Base-by-base conservation (phyloP, 306 rosid species). In the Arachis hypogaea region DNA sequence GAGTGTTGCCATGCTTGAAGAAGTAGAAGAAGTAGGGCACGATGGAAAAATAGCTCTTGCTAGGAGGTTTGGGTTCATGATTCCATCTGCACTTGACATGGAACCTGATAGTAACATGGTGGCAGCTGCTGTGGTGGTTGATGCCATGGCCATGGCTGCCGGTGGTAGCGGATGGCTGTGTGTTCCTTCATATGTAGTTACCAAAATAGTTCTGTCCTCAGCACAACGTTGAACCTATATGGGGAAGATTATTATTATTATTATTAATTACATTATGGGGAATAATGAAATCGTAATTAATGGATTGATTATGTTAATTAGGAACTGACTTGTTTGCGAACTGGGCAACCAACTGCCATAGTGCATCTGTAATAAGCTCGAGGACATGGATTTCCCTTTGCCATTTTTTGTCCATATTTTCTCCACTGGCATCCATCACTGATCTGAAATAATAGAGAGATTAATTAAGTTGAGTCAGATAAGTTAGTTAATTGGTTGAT, bases 341-440 rank as follows among this genome's bases (percentile, higher is more conserved):
- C 99, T 1, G 99, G 99, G 62, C 99, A 95, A 59, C 93, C 97
- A 29, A 88, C 89, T 0, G 97, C 93, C 98, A 95, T 92, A n/a
- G 98, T 95, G 74, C 99, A 95, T 12, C 98, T 75, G 60, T 92
- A 95, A 81, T 95, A 95, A 1, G 97, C 99, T 46, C 99, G 88
- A 59, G 99, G 99, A 74, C 99, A 95, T 1, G 99, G 99, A 51
- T 95, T 95, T 78, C 97, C 98, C 60, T 95, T 95, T 0, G 99
- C 99, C 96, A 92, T 95, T 67, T 95, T 95, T 46, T 95, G 99
- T 7, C 99, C 99, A 18, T 95, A 95, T 52, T 95, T 95, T 71
- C 98, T 52, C 99, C 99, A 95, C 80, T 95, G 99, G 46, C 99
- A 95, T 1, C 99, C 99, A 79, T 95, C 99, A n/a, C 89, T 83